Base-by-base conservation (phyloP, 371 early-diverging fungal species). In the Smittium culicis region DNA sequence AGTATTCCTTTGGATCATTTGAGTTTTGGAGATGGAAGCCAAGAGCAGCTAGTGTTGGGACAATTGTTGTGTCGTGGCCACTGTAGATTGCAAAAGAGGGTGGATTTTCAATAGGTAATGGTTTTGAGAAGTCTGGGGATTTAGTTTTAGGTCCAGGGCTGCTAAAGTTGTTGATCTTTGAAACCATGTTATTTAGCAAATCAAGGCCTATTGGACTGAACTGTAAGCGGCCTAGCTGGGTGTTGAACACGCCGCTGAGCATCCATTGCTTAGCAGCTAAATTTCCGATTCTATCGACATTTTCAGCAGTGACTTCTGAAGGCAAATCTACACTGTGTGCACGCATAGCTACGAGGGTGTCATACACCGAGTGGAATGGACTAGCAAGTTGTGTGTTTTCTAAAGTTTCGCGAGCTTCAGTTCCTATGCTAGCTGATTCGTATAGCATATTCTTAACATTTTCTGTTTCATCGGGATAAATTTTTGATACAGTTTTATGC, bases 1-100 rank as follows among this genome's bases (percentile, higher is more conserved):
- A n/a, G 63, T 31, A 32, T 27, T 63, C 33, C 14, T 31, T 25
- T n/a, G n/a, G n/a, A 33, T 30, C 33, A 8, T 63, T 27, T 2
- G 31, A 11, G n/a, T 63, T 33, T n/a, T n/a, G 31, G 34, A 17
- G 34, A 16, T 27, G 30, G 34, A 2, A 25, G 58, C 70, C 68
- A 67, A 70, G 59, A 30, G 54, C 73, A 62, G 69, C 67, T 34
- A 77, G 32, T 33, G 88, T 65, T 2, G 88, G 87, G 11, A 73
- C 86, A 31, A 87, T 73, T 0, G 88, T 88, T 56, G 88, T 82
- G 69, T 89, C 89, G 71, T 90, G 91, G 33, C 86, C 88, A 69
- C 86, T 85, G 68, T 84, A 63, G 32, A 63, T 63, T 11, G 31
- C 33, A n/a, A 63, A 24, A 11, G 31, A 34, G n/a, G n/a, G 63